A percentile compares a stretch with the other conserved stretches of the same genome.
Conservation (phyloP, 2,329 filamentous ascomycete species). For the Verticillium isaacii region DNA sequence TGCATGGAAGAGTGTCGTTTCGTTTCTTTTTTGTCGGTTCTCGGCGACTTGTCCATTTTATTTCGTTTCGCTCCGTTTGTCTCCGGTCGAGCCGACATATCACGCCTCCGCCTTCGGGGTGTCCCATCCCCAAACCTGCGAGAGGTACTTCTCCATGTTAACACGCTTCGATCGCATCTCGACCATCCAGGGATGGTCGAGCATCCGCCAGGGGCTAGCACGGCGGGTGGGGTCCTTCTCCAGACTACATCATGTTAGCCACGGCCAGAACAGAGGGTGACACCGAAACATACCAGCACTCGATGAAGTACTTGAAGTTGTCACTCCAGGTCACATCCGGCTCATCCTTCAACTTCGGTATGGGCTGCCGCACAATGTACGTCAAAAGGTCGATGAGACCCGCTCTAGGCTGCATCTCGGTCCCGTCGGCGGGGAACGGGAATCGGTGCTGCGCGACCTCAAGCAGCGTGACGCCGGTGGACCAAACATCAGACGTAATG, state of each 20-base stretch:
- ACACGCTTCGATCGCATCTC: slow-evolving; percentile 96
- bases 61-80: not conserved
- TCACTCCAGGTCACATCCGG: slow-evolving; percentile 88
- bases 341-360: slow-evolving; percentile 94
- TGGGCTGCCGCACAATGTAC: slow-evolving; percentile 93
- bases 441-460: slow-evolving; percentile 99
- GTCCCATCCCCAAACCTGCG: slow-evolving; percentile 96
- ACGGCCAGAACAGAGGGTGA: not conserved
- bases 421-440: slow-evolving; percentile 94
- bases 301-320: slow-evolving; percentile 98
- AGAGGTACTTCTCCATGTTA: slow-evolving; percentile 93
- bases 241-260: slow-evolving; percentile 51
- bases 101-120: slow-evolving; percentile 18
- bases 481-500: slow-evolving; percentile 98
- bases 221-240: slow-evolving; percentile 87
- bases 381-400: slow-evolving; percentile 93
- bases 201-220: slow-evolving; percentile 96
- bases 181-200: slow-evolving; percentile 97
- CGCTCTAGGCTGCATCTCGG: slow-evolving; percentile 88
- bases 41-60: not conserved
- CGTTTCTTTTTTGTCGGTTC: not conserved
- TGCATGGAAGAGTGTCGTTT: not conserved
- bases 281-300: slow-evolving; percentile 77
- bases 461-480: slow-evolving; percentile 90
- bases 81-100: not conserved